Evolutionary conservation across 2,329 filamentous ascomycete species (phyloP), one percentile per base, ranked within the genome.

Genomic region (Penicillium hesseltinei): DNA sequence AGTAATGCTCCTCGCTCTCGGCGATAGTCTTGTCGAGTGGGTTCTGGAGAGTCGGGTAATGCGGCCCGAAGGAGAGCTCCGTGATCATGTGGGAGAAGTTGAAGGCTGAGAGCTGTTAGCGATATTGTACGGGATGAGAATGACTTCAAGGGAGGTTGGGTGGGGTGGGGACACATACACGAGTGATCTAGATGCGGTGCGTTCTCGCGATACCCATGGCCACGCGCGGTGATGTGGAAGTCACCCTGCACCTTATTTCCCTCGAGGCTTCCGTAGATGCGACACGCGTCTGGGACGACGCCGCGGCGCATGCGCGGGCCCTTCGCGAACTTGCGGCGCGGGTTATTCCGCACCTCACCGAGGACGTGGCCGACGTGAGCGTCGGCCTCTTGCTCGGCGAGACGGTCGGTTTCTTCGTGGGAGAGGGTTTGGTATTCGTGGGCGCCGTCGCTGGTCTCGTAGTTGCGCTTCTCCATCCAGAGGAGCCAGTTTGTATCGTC

Each of bases 41-140:
- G 78, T 99, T 99, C 69, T 89, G 84, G 54, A 99, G 87, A 27
- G 88, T 91, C 1, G 94, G 93, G 78, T 97, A 97, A 79, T 92
- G 96, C n/a, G 92, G 88, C 4, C 94, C 94, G 75, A 96, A 99
- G 57, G 92, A 97, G 66, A 99, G 85, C 76, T 99, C 94, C 68
- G 90, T 92, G 79, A 99, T 86, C 74, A 96, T 88, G 79, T 99
- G 94, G 33, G 91, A 93, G 82, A 99, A 99, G 82, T 99, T 97
- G 83, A 99, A 97, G 23, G 82, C 90, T 93, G 66, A 3, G 19
- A 42, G 17, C 33, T 21, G 39, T 61, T 54, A 59, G 57, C 15
- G 23, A 23, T 33, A 8, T 25, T n/a, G 4, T 17, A 35, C 5
- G 5, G n/a, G 2, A 33, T 45, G 7, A 4, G 13, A 19, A 31